Base-by-base conservation (phyloP, 2,329 filamentous ascomycete genomes). In the Balansia obtecta region DNA sequence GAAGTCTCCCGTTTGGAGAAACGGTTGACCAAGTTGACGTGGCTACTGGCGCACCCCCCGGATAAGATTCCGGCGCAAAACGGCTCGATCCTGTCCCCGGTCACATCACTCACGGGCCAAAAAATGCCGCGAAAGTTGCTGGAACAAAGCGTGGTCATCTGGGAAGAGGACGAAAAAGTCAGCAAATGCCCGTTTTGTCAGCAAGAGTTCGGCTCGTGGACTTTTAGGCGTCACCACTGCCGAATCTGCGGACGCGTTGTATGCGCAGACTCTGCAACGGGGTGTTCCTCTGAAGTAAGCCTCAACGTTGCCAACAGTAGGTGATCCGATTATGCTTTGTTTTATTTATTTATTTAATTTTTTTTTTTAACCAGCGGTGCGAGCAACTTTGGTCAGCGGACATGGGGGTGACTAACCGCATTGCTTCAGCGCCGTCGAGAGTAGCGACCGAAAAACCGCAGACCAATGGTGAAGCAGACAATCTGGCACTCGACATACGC, bases 141-240 rank as follows among this genome's bases (percentile, higher is more conserved):
- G 4, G 93, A 98, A 63, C 93, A 98, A 63, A 89, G 86, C 0
- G 80, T 98, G 8, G 90, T 98, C 15, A 85, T 85, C 0, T 98
- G 93, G 93, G 87, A 98, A 65, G 90, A 97, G 48, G 93, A 98
- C 65, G 76, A 83, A 0, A 79, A 74, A 33, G 89, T 98, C 6
- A 55, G 74, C 2, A 82, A 83, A 55, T 98, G 93, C 62, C 93
- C 93, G 0, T 95, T 95, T 61, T 98, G 93, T 60, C 87, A 95
- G 62, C 93, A 98, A 60, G 88, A 95, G 51, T 98, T 98, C 65
- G 85, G 88, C 1, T 85, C 83, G 13, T 97, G 95, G 77, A 86
- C 88, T 1, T 95, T 97, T 61, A 80, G 93, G 59, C 76, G 93
- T 57, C 93, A 97, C 65, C 93, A 98, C 66, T 98, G 93, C 67